Conservation (phyloP, 805 yeast genomes). For the Helenozyma rhizophorensis region DNA sequence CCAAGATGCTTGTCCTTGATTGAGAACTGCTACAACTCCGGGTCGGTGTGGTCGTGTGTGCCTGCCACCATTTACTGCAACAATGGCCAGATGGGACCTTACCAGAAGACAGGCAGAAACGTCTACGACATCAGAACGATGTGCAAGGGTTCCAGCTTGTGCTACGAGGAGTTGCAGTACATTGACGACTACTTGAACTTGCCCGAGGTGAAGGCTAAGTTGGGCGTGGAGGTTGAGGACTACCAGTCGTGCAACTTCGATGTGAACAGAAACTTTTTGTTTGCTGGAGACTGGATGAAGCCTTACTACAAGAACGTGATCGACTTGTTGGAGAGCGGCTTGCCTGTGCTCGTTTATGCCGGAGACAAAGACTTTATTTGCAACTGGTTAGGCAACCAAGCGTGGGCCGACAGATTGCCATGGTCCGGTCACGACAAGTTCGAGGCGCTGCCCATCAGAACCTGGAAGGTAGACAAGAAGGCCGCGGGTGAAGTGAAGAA, state of each 20-base stretch:
- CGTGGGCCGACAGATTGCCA: slow-evolving; percentile 57
- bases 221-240: slow-evolving; percentile 85
- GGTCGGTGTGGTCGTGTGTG: slow-evolving; percentile 78
- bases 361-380: slow-evolving; percentile 93
- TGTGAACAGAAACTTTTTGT: slow-evolving; percentile 72
- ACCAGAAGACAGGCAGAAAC: slow-evolving; percentile 70
- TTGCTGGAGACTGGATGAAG: slow-evolving; percentile 89
- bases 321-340: slow-evolving; percentile 52
- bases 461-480: slow-evolving; percentile 39
- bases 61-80: slow-evolving; percentile 92
- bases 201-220: slow-evolving; percentile 69
- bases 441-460: slow-evolving; percentile 33
- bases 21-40: slow-evolving; percentile 70
- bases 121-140: slow-evolving; percentile 82
- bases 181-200: slow-evolving; percentile 76
- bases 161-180: slow-evolving; percentile 76
- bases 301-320: slow-evolving; percentile 79
- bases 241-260: slow-evolving; percentile 75
- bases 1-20: slow-evolving; percentile 76
- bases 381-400: slow-evolving; percentile 88
- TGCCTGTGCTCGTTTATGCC: slow-evolving; percentile 87
- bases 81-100: slow-evolving; percentile 63
- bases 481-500: slow-evolving; percentile 69
- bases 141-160: slow-evolving; percentile 66
- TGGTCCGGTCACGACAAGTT: slow-evolving; percentile 36